Evolutionary conservation across 2,329 filamentous ascomycete genomes (phyloP), one percentile per base, ranked within the genome.

Genomic region (Colletotrichum euphorbiae): DNA sequence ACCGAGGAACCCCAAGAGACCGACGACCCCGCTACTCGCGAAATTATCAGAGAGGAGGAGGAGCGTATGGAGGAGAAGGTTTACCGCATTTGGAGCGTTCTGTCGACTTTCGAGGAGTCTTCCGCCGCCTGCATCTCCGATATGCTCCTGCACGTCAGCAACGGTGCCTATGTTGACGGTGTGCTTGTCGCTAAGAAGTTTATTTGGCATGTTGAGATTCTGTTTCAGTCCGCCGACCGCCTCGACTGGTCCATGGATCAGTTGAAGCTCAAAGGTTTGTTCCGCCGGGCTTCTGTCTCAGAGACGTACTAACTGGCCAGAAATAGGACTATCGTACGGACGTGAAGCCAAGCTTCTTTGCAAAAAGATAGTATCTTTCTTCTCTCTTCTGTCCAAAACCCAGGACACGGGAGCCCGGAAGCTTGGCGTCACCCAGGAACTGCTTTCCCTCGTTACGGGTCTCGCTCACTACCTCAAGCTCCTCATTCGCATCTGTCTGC

Each of bases 281-380:
- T 50, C 15, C 6, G 9, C 19, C 36, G 17, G 17, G 15, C 8
- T 45, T 63, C 15, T 36, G 42, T 40, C 40, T 57, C 11, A 42
- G 36, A 11, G 28, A 17, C 24, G 60, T 60, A 17, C 67, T 66
- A 52, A 69, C 63, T 43, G 19, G 15, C 15, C 45, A 46, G 28
- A 24, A 70, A 36, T 77, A 92, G 94, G 92, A 70, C 86, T 99
- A 69, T 93, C 94, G 9, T 99, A 98, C 77, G 92, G 92, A 17
- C 90, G 96, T 74, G 96, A 99, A 82, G 93, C 96, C n/a, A 99
- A 99, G 80, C 85, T 99, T 57, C 88, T 99, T n/a, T 99, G 96
- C 84, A 99, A 99, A 81, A 99, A 99, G 80, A 97, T 99, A 62
- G 96, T 99, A 6, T 93, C 95, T 28, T 99, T 99, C 83, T 99